These are phyloP conservation scores for Pythium dissimile DNA, from an alignment of 352 stramenopile species.

Conservation along the genomic window DNA sequence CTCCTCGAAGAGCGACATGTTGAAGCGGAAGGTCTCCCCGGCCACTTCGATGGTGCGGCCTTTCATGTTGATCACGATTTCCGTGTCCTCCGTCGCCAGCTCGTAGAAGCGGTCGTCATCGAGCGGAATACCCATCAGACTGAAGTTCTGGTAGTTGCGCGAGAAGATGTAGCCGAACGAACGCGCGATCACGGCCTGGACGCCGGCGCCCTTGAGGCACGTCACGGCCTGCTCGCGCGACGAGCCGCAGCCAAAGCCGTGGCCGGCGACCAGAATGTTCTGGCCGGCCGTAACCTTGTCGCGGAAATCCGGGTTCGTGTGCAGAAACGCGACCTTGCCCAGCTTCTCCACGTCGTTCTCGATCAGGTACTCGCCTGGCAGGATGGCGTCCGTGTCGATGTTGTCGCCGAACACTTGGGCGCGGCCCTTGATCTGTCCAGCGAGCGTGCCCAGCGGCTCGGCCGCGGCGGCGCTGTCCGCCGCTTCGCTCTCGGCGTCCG, in stretches of 20 bases:
- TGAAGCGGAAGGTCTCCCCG: slow-evolving; percentile 75
- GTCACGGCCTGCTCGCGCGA: slow-evolving; percentile 84
- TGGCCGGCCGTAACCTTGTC: slow-evolving; percentile 73
- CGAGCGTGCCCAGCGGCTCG: slow-evolving; percentile 28
- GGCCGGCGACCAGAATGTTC: slow-evolving; percentile 71
- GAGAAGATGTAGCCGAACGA: slow-evolving; percentile 89
- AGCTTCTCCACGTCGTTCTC: slow-evolving; percentile 86
- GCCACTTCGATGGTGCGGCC: slow-evolving; percentile 77
- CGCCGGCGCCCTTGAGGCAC: slow-evolving; percentile 71
- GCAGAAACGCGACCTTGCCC: slow-evolving; percentile 78
- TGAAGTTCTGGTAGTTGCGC: slow-evolving; percentile 88
- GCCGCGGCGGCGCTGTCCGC: slow-evolving; percentile 24
- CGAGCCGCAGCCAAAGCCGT: slow-evolving; percentile 82
- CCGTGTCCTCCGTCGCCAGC: slow-evolving; percentile 62
- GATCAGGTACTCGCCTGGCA: slow-evolving; percentile 75
- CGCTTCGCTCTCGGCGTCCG: slow-evolving; percentile 12
- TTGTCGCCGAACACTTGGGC: slow-evolving; percentile 87
- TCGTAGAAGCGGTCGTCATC: slow-evolving; percentile 81
- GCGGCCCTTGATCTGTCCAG: slow-evolving; percentile 56
- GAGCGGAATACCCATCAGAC: slow-evolving; percentile 75
- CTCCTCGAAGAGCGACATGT: slow-evolving; percentile 87
- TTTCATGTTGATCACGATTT: slow-evolving; percentile 83
- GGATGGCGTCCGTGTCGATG: slow-evolving; percentile 87
- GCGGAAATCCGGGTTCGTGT: slow-evolving; percentile 85
- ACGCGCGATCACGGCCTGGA: slow-evolving; percentile 77